phyloP scores from a whole-genome alignment of 768 basidiomycete species.

The Neoboletus subvelutipes region DNA sequence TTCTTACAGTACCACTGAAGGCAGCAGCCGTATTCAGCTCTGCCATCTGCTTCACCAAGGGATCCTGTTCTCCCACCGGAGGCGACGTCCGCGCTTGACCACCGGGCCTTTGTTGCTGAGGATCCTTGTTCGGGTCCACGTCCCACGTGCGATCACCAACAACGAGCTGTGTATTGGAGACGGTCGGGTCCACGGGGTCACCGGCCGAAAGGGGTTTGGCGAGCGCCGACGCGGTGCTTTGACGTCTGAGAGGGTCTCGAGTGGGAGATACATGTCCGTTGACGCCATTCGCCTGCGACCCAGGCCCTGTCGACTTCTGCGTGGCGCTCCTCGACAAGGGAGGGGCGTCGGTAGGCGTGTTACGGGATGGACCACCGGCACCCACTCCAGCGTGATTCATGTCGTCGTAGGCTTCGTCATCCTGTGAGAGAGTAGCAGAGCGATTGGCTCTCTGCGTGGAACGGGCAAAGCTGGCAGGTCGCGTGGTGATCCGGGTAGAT shows the following conservation, averaged over 20 bases:
- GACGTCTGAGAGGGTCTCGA: conserved; percentile 27
- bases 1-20: conserved; percentile 13
- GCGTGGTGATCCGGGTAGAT: conserved; percentile 54
- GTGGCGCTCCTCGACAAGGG: conserved; percentile 33
- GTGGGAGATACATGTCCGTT: conserved; percentile 31
- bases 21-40: conserved; percentile 42
- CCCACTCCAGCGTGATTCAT: conserved; percentile 63
- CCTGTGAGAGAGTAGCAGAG: conserved; percentile 28
- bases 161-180: conserved; percentile 58
- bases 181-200: conserved; percentile 62
- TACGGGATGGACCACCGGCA: conserved; percentile 45
- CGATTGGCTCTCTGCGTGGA: conserved; percentile 36
- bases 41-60: conserved; percentile 64
- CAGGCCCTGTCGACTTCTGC: conserved; percentile 28
- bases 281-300: conserved; percentile 33
- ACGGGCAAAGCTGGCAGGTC: conserved; percentile 54
- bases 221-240: conserved; percentile 23
- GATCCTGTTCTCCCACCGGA: conserved; percentile 51
- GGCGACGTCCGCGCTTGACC: conserved; percentile 24
- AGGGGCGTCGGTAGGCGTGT: conserved; percentile 34
- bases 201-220: conserved; percentile 37
- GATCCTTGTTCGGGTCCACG: conserved; percentile 64
- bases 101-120: conserved; percentile 42
- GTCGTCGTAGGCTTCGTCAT: conserved; percentile 53
- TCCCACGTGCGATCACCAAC: conserved; percentile 67